Conservation (phyloP, 495 filamentous ascomycete species). For the Penicillium cataractarum region DNA sequence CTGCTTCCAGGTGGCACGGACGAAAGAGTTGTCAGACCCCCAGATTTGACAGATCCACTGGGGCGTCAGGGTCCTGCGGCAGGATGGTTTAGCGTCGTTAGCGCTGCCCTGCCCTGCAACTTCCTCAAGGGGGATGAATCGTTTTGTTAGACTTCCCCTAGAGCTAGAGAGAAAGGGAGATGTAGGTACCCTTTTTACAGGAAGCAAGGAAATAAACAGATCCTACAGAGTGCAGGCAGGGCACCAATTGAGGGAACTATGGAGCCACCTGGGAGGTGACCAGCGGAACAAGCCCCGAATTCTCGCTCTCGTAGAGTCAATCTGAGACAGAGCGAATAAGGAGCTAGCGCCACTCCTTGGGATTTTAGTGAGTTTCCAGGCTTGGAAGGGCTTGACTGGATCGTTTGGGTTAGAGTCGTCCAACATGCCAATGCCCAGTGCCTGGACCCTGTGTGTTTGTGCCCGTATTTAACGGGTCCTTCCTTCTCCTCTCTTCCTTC, state of each 20-base stretch:
- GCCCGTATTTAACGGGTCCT: slow-evolving; percentile 3
- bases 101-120: neutral
- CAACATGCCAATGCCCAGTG: slow-evolving; percentile 3
- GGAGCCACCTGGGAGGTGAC: neutral
- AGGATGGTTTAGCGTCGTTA: slow-evolving; percentile 1
- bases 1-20: slow-evolving; percentile 2
- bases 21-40: slow-evolving; percentile 7
- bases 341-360: slow-evolving; percentile 16
- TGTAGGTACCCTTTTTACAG: neutral
- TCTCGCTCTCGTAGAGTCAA: slow-evolving; percentile 3
- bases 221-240: neutral
- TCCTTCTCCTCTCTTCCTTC: neutral
- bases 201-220: slow-evolving; percentile 8
- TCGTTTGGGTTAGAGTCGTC: neutral
- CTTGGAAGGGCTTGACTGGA: neutral
- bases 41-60: slow-evolving; percentile 30
- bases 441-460: neutral
- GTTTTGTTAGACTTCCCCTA: neutral
- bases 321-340: slow-evolving; percentile 36
- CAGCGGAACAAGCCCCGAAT: slow-evolving; percentile 8
- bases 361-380: slow-evolving; percentile 1
- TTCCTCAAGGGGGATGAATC: neutral
- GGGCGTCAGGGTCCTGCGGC: slow-evolving; percentile 10
- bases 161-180: neutral
- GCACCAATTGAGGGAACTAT: neutral